Percentiles rank a stretch among this genome's conserved stretches.
Conservation (phyloP, 2,329 filamentous ascomycete genomes). For the Ceratocystis lukuohia region DNA sequence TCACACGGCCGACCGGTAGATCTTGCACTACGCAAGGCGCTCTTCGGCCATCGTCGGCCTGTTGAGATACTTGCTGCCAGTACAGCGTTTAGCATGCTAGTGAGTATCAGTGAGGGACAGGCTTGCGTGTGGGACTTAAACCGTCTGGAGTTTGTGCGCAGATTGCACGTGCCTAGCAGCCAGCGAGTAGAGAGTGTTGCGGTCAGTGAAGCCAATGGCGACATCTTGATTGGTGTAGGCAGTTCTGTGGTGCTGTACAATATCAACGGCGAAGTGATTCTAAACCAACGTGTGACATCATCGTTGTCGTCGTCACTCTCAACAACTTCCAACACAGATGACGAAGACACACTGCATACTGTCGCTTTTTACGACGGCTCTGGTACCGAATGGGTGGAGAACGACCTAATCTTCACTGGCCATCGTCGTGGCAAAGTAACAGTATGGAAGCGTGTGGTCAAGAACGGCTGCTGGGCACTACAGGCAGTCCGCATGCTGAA, state of each 20-base stretch:
- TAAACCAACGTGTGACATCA: conserved; percentile 68
- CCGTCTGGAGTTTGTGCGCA: conserved; percentile 70
- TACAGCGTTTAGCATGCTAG: conserved; percentile 73
- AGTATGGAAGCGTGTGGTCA: conserved; percentile 48
- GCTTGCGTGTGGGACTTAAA: conserved; percentile 93
- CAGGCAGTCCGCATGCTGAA: conserved; percentile 71
- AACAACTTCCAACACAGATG: conserved; percentile 30
- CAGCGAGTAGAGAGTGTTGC: conserved; percentile 56
- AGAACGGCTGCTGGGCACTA: conserved; percentile 46
- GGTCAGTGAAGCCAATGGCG: conserved; percentile 83
- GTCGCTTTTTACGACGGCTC: conserved; percentile 89
- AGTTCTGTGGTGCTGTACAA: conserved; percentile 66
- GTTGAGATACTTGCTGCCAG: conserved; percentile 74
- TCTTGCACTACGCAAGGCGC: conserved; percentile 59
- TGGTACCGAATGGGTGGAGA: conserved; percentile 83
- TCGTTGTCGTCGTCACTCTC: not conserved
- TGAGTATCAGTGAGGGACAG: conserved; percentile 70
- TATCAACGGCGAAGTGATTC: conserved; percentile 69
- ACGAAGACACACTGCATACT: conserved; percentile 59
- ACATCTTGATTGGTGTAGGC: conserved; percentile 73
- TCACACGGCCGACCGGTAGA: conserved; percentile 58
- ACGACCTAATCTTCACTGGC: conserved; percentile 75
- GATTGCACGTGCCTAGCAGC: conserved; percentile 41
- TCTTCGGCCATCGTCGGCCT: conserved; percentile 81
- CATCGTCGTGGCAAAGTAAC: conserved; percentile 76